Base-by-base conservation (phyloP, 495 filamentous ascomycete genomes). In the Podospora sp. region DNA sequence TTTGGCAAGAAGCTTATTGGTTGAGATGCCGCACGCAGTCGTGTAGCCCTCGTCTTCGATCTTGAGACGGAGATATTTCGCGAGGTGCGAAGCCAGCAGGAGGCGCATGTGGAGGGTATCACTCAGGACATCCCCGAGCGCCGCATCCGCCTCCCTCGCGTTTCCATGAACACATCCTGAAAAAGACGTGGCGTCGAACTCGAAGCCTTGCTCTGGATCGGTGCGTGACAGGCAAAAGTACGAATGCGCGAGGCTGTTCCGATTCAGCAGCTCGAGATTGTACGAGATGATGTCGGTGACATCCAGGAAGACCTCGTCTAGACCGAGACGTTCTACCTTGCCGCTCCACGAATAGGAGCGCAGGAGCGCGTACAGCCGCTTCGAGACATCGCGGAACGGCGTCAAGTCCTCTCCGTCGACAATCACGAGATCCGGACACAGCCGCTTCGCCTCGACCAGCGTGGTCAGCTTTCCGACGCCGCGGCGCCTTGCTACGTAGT, bases 371-470 rank as follows among this genome's bases (percentile, higher is more conserved):
- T 91, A 96, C 11, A 95, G 84, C 40, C 83, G 82, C 76, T 96
- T 96, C 21, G 92, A 96, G 1, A 87, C 91, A 84, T 96, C 85
- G 33, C 94, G 88, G 72, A 97, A 97, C 20, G 84, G 87, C 18
- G 92, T 89, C 64, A 97, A 80, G 71, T 98, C 92, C 76, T 97
- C 94, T 7, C 94, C 93, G 4, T 93, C 85, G 25, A 93, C 86
- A 53, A 97, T 88, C 58, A 96, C 86, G 27, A 97, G 85, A 60
- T 96, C 92, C 0, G 94, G 93, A 72, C 92, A 95, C 63, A 88
- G 79, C 70, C 87, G 87, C 76, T 87, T 91, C 3, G 94, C 94
- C 69, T 97, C 92, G 57, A 79, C 83, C 77, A 97, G 90, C 46
- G 91, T 82, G 78, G 93, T 91, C 29, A 97, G 82, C 80, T 98